A percentile compares a stretch with the other conserved stretches of the same genome.
phyloP scores from a whole-genome alignment of 2,329 filamentous ascomycete genomes.

The Juglanconis oblonga region DNA sequence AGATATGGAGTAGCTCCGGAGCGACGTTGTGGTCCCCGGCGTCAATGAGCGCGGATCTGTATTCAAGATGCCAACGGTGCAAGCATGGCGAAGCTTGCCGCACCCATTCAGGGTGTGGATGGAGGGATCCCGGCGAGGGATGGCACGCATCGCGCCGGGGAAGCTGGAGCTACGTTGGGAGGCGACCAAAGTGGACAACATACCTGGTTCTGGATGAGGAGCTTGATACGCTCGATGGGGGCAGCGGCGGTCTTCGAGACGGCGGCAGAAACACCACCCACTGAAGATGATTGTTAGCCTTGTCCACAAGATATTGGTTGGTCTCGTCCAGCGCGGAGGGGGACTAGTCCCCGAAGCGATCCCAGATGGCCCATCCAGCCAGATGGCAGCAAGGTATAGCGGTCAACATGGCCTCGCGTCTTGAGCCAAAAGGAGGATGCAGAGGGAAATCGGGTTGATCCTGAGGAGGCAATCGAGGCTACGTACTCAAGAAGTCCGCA shows the following conservation, averaged over 20 bases:
- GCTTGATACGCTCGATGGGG: slow-evolving; percentile 99
- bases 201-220: slow-evolving; percentile 99
- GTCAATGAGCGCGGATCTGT: too few relatives aligned
- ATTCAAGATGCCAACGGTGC: neutral
- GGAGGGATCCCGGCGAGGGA: neutral
- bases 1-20: neutral
- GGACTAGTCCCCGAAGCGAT: neutral
- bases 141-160: neutral
- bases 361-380: neutral
- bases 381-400: neutral
- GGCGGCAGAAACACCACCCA: slow-evolving; percentile 99
- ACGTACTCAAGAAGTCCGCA: slow-evolving; percentile 99
- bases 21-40: too few relatives aligned
- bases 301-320: neutral
- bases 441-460: neutral
- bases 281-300: slow-evolving; percentile 46
- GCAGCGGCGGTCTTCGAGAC: slow-evolving; percentile 99
- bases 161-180: neutral
- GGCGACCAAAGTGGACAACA: slow-evolving; percentile 34
- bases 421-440: neutral
- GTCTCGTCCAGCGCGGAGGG: neutral
- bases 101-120: neutral
- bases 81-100: neutral
- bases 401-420: neutral
- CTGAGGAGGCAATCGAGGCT: neutral